These are phyloP conservation scores for Lachnellula occidentalis DNA, from an alignment of 2,329 filamentous ascomycete species.

Conservation along the genomic window DNA sequence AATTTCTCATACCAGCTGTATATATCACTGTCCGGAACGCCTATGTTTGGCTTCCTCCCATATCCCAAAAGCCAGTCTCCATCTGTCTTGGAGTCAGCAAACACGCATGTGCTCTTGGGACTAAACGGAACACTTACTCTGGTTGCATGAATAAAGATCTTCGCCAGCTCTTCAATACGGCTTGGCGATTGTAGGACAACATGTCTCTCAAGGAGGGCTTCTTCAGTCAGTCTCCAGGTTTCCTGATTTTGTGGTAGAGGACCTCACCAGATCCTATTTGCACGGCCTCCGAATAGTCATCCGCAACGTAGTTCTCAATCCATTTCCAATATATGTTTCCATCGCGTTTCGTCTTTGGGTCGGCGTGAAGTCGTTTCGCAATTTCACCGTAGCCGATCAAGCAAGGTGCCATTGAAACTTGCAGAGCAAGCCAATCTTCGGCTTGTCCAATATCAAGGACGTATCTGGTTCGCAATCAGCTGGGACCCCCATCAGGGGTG, in stretches of 20 bases:
- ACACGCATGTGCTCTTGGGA: neutral
- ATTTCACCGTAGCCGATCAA: constrained; percentile 84
- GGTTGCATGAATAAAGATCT: constrained; percentile 83
- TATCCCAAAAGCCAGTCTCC: constrained; percentile 72
- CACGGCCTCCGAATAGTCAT: constrained; percentile 72
- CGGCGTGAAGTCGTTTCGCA: constrained; percentile 62
- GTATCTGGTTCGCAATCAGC: constrained; percentile 47
- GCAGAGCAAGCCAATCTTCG: constrained; percentile 81
- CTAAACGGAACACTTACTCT: constrained; percentile 48
- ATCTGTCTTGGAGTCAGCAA: constrained; percentile 42
- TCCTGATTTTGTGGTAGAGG: neutral
- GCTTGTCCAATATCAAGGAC: constrained; percentile 84
- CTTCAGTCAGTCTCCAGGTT: constrained; percentile 1
- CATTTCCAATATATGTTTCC: constrained; percentile 80
- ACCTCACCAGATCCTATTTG: constrained; percentile 59
- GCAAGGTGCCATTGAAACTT: constrained; percentile 80
- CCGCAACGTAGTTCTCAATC: constrained; percentile 83
- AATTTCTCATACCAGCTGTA: too few relatives aligned
- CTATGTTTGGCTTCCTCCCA: constrained; percentile 43
- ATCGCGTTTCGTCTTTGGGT: constrained; percentile 54
- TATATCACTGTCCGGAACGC: neutral
- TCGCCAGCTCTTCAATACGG: constrained; percentile 74
- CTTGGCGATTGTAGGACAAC: constrained; percentile 66
- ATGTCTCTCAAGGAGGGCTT: constrained; percentile 71
- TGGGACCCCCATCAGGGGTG: neutral